Evolutionary conservation across 2,329 filamentous ascomycete genomes (phyloP).

Genomic region (Pyrenophora tritici-repentis): DNA sequence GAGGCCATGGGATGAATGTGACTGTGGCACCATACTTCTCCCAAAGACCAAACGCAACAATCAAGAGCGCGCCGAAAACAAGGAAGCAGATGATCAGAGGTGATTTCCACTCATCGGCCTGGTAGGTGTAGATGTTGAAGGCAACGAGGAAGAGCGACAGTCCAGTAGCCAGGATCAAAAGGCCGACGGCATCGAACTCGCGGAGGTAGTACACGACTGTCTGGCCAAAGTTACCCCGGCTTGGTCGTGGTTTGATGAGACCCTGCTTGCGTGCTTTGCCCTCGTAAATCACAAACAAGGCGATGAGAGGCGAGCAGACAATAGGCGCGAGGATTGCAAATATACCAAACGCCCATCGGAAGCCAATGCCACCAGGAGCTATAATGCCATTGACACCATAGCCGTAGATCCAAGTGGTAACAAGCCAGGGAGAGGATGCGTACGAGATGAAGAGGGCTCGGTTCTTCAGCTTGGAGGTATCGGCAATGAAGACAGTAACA

Average conservation of each 20-base stretch:
- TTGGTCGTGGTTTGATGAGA: slow-evolving; percentile 52
- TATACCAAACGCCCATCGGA: slow-evolving; percentile 70
- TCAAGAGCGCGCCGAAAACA: slow-evolving; percentile 44
- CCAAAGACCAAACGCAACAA: slow-evolving; percentile 48
- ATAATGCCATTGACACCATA: slow-evolving; percentile 48
- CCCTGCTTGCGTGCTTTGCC: slow-evolving; percentile 64
- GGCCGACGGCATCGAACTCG: slow-evolving; percentile 68
- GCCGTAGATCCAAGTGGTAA: slow-evolving; percentile 39
- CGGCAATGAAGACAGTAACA: slow-evolving; percentile 69
- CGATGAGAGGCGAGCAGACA: slow-evolving; percentile 64
- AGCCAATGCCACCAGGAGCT: slow-evolving; percentile 55
- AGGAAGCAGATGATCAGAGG: slow-evolving; percentile 51
- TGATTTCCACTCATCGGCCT: slow-evolving; percentile 42
- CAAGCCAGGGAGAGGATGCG: slow-evolving; percentile 38
- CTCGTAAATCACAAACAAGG: slow-evolving; percentile 62
- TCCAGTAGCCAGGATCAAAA: slow-evolving; percentile 65
- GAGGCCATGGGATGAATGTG: slow-evolving; percentile 52
- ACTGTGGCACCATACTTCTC: slow-evolving; percentile 49
- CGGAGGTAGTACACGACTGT: slow-evolving; percentile 60
- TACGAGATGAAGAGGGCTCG: slow-evolving; percentile 64
- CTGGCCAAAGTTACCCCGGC: slow-evolving; percentile 54
- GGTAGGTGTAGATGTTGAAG: slow-evolving; percentile 60
- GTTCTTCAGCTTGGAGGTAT: slow-evolving; percentile 68
- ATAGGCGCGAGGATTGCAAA: slow-evolving; percentile 68
- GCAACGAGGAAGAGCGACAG: slow-evolving; percentile 70